A percentile compares a stretch with the other conserved stretches of the same genome.
phyloP scores from a whole-genome alignment of 2,329 filamentous ascomycete genomes.

The Eurotiales sp. region DNA sequence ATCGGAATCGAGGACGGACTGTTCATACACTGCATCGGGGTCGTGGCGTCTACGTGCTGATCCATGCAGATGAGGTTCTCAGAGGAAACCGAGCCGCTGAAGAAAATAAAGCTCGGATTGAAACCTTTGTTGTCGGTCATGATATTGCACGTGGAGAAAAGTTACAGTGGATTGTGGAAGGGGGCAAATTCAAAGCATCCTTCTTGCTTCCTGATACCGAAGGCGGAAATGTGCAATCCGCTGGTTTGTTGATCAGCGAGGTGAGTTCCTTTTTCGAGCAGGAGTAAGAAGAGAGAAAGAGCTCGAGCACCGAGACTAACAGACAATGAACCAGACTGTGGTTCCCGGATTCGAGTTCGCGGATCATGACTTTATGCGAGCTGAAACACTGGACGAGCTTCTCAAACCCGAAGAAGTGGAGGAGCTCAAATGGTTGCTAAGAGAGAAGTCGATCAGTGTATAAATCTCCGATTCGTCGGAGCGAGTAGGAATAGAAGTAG shows the following conservation, averaged over 20 bases:
- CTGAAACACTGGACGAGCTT: slow-evolving; percentile 49
- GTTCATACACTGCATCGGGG: slow-evolving; percentile 64
- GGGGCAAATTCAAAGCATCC: slow-evolving; percentile 63
- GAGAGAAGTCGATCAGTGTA: slow-evolving; percentile 17
- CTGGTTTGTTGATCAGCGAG: slow-evolving; percentile 62
- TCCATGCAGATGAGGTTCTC: slow-evolving; percentile 53
- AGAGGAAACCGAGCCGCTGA: slow-evolving; percentile 4
- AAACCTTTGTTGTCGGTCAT: slow-evolving; percentile 61
- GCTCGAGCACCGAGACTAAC: neutral
- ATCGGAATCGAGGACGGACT: slow-evolving; percentile 59
- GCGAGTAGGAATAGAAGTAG: neutral
- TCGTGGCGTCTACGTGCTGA: slow-evolving; percentile 60
- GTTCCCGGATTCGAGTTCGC: slow-evolving; percentile 64
- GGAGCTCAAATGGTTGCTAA: slow-evolving; percentile 42
- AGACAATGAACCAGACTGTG: slow-evolving; percentile 45
- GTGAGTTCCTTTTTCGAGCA: slow-evolving; percentile 21
- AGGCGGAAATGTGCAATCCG: slow-evolving; percentile 33
- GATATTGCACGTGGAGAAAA: slow-evolving; percentile 57
- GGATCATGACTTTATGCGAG: slow-evolving; percentile 64
- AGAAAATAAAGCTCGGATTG: slow-evolving; percentile 48
- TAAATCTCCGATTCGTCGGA: slow-evolving; percentile 9
- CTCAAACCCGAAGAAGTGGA: slow-evolving; percentile 49
- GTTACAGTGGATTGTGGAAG: slow-evolving; percentile 66
- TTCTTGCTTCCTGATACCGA: slow-evolving; percentile 52
- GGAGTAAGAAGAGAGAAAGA: neutral